Percentiles rank a stretch among this genome's conserved stretches.
Evolutionary conservation across 1,139 yeast genomes (phyloP).

Genomic region (Pichia terricola): DNA sequence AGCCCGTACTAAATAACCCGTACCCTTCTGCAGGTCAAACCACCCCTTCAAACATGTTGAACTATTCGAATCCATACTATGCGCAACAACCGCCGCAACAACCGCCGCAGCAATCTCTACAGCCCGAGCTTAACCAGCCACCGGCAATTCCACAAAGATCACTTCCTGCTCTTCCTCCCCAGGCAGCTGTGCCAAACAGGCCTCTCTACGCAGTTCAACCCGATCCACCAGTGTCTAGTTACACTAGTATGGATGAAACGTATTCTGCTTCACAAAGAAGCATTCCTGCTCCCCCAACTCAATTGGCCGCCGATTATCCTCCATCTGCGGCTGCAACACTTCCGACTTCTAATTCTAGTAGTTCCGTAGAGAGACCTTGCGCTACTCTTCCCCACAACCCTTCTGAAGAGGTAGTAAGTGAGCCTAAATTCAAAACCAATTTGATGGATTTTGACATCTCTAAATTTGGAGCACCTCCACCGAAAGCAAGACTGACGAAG

Average conservation of each 20-base stretch:
- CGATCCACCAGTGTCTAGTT: background rate
- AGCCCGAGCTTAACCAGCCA: background rate
- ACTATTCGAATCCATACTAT: background rate
- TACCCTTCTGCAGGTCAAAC: background rate
- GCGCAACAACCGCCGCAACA: constrained; percentile 3
- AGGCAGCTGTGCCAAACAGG: background rate
- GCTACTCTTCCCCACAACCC: background rate
- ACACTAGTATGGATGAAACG: background rate
- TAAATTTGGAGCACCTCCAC: constrained; percentile 28
- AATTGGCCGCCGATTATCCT: background rate
- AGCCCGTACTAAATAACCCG: background rate
- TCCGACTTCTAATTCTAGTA: background rate
- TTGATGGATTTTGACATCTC: constrained; percentile 25
- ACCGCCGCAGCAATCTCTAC: background rate
- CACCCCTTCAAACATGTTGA: background rate
- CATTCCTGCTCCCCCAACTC: background rate
- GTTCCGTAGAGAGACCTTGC: background rate
- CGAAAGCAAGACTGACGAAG: constrained; percentile 20
- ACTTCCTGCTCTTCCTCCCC: background rate
- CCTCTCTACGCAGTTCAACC: background rate
- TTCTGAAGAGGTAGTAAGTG: constrained; percentile 15
- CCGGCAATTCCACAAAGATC: background rate
- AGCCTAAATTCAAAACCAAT: constrained; percentile 22
- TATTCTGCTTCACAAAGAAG: background rate
- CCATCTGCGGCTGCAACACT: background rate